These are phyloP conservation scores for Saccharum hybrid DNA, from an alignment of 202 grass and related monocot genomes.

Conservation along the genomic window DNA sequence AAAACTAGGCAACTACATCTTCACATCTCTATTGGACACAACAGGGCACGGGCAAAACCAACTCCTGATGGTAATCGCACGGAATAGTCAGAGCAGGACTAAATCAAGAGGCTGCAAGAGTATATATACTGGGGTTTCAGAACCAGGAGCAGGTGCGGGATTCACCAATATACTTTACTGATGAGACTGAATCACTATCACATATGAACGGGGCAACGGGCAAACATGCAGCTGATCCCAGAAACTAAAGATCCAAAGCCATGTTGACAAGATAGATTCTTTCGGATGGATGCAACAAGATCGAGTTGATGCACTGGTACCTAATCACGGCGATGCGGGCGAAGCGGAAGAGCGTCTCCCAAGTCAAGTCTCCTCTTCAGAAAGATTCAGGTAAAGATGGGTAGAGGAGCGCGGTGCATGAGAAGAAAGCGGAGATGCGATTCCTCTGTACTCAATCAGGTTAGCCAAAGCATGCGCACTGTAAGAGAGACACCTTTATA, in stretches of 20 bases:
- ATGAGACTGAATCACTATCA: neutral
- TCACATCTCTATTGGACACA: no score
- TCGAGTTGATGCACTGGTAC: neutral
- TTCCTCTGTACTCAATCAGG: neutral
- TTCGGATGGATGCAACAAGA: neutral
- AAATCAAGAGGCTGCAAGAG: neutral
- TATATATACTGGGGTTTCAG: neutral
- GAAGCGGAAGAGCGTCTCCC: neutral
- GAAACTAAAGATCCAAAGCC: neutral
- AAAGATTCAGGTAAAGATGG: neutral
- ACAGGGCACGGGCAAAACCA: neutral
- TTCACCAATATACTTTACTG: neutral
- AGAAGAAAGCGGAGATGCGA: neutral
- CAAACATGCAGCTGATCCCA: neutral
- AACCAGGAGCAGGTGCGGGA: neutral
- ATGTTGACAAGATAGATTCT: neutral
- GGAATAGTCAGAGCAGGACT: neutral
- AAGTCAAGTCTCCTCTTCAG: neutral
- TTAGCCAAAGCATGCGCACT: neutral
- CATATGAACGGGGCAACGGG: neutral
- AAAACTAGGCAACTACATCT: neutral
- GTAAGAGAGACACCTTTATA: neutral
- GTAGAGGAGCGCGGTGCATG: neutral
- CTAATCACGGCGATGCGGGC: constrained; percentile 23
- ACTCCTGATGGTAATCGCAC: neutral